Evolutionary conservation across 345 rosid species (phyloP), one percentile per base, ranked within the genome.

Genomic region (Euclidium syriacum): DNA sequence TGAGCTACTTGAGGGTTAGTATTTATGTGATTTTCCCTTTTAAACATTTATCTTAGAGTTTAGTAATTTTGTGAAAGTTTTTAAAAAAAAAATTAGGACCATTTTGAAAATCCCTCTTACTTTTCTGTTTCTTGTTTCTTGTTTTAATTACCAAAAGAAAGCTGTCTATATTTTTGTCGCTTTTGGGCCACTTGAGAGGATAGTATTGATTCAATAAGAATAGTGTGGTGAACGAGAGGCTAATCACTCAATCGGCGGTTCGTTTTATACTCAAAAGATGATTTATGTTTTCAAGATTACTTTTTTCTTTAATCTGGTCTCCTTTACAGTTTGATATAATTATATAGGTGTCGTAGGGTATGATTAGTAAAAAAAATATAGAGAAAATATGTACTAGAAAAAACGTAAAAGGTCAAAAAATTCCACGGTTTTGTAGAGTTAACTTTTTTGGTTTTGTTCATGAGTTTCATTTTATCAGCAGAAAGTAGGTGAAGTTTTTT

Each of bases 271-370:
- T 30, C 30, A 24, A 54, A 42, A 53, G 35, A 52, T 65, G 61
- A 41, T 64, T 64, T 52, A 25, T 64, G 61, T 64, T 64, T 52
- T 41, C 43, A 30, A 64, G n/a, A 42, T 64, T 64, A 41, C 25
- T 40, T 15, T 52, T 48, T 10, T 30, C 23, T 36, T 38, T 7
- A 23, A 10, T 18, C 38, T n/a, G 18, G 32, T 54, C 20, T n/a
- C 20, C 44, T 35, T 4, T 22, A 14, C 32, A 35, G 12, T 30
- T 22, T 54, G 9, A 23, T 35, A 35, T 7, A 2, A 54, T 20
- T 35, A 12, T 54, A 8, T 14, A n/a, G n/a, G n/a, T n/a, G n/a
- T n/a, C n/a, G n/a, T n/a, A n/a, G n/a, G n/a, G n/a, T n/a, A n/a
- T n/a, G n/a, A n/a, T n/a, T n/a, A n/a, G n/a, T n/a, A n/a, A n/a